Base-by-base conservation (phyloP, 768 basidiomycete genomes). In the Nidularia sp. region DNA sequence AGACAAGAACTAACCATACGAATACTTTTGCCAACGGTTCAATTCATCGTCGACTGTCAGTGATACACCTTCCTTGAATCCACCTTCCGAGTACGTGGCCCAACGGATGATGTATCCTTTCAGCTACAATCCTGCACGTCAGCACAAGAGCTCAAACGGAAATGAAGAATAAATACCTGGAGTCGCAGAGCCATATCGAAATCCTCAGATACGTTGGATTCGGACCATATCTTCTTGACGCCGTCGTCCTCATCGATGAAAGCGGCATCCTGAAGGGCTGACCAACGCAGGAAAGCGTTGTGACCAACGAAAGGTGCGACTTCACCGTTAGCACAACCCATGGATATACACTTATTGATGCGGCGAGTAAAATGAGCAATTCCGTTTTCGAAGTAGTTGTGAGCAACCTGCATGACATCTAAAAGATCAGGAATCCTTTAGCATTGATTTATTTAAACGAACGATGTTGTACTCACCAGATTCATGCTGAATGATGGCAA, bases 31-130 rank as follows among this genome's bases (percentile, higher is more conserved):
- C 93, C 93, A 96, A 2, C 93, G 69, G 60, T 94, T 94, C 6
- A 96, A 71, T 65, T 96, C 93, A 60, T 96, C 93, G 48, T 93
- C 91, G 50, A 84, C 85, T 0, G 93, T 94, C 12, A 96, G 72
- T 0, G 88, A 90, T 15, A 96, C 93, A 55, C 93, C 93, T 62
- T 96, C 93, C 70, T 93, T 89, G 75, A 94, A 95, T 1, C 83
- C 88, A 46, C 90, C 84, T 18, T 88, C 78, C 1, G 84, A 86
- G 66, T 95, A 95, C 0, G 88, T 90, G 31, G 91, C 86, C 92
- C 89, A 87, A 44, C 88, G 84, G 56, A 91, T 89, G 57, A 80
- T 83, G 62, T 89, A 90, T 0, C 85, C 88, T 60, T 82, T 71
- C 45, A 81, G 61, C 70, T 78, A 53, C 31, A 51, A 47, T 18